Percentiles rank a stretch among this genome's conserved stretches.
Conservation (phyloP, 2,329 filamentous ascomycete species). For the Dactylellina drechsleri region DNA sequence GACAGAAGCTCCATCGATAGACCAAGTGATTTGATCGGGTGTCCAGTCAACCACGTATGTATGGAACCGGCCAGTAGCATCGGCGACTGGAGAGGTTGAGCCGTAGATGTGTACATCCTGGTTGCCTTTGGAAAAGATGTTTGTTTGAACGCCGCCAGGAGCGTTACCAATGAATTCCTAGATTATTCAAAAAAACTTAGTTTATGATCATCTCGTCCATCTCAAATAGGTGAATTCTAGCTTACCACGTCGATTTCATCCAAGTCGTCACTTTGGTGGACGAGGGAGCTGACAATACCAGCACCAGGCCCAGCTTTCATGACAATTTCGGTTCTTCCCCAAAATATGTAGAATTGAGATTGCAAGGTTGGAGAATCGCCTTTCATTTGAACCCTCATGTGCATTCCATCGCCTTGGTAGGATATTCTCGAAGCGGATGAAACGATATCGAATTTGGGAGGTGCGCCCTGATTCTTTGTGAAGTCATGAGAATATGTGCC, state of each 20-base stretch:
- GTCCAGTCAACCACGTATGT: slow-evolving; percentile 96
- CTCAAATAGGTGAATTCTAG: neutral
- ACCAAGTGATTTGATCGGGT: slow-evolving; percentile 82
- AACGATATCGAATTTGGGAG: slow-evolving; percentile 43
- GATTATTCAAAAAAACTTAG: neutral
- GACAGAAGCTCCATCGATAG: slow-evolving; percentile 80
- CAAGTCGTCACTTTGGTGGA: slow-evolving; percentile 87
- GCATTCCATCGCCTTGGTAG: slow-evolving; percentile 40
- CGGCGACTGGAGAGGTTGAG: slow-evolving; percentile 78
- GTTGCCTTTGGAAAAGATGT: slow-evolving; percentile 95
- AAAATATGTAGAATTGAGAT: slow-evolving; percentile 99
- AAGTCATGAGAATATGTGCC: slow-evolving; percentile 53
- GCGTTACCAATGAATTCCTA: slow-evolving; percentile 86
- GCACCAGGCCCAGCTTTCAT: slow-evolving; percentile 87
- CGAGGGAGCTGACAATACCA: slow-evolving; percentile 91
- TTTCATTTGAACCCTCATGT: slow-evolving; percentile 35
- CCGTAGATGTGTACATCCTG: slow-evolving; percentile 87
- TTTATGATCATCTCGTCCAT: neutral
- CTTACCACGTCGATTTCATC: slow-evolving; percentile 88
- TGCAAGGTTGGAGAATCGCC: slow-evolving; percentile 73
- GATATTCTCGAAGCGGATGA: slow-evolving; percentile 64
- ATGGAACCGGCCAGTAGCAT: slow-evolving; percentile 77
- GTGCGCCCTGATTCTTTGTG: slow-evolving; percentile 67
- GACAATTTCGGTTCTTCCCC: slow-evolving; percentile 85
- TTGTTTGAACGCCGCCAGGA: slow-evolving; percentile 81